Percentiles rank a stretch among this genome's conserved stretches.
These are phyloP conservation scores for Cladosporium sp. DNA, from an alignment of 2,329 filamentous ascomycete genomes.

Conservation along the genomic window DNA sequence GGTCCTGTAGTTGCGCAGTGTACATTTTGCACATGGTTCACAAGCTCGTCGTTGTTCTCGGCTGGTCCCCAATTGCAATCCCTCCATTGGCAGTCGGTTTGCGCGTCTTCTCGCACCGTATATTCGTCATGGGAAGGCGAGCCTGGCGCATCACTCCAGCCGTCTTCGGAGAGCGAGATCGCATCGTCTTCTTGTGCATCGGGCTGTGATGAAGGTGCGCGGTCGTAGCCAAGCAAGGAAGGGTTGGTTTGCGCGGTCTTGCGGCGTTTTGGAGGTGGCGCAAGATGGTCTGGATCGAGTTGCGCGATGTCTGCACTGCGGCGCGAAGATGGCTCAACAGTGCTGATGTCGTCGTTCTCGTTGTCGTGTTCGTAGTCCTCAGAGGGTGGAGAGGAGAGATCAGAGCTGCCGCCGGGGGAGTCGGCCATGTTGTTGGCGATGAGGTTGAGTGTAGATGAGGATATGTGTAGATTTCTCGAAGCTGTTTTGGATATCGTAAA, in stretches of 20 bases:
- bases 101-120: constrained; percentile 36
- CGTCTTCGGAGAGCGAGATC: constrained; percentile 70
- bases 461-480: no score
- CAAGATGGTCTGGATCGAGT: constrained; percentile 24
- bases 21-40: constrained; percentile 65
- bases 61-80: constrained; percentile 46
- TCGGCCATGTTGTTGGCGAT: constrained; percentile 34
- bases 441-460: no score
- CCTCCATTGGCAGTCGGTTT: constrained; percentile 47
- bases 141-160: constrained; percentile 68
- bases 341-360: constrained; percentile 42
- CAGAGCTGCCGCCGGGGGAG: constrained; percentile 53
- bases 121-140: constrained; percentile 43
- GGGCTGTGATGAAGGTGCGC: constrained; percentile 33
- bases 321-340: constrained; percentile 42
- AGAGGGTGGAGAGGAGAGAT: constrained; percentile 59
- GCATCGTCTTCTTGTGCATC: constrained; percentile 50
- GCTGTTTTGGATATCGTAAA: background rate
- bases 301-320: constrained; percentile 40
- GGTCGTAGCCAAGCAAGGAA: constrained; percentile 21
- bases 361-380: constrained; percentile 51
- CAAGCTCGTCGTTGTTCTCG: constrained; percentile 48
- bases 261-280: constrained; percentile 35
- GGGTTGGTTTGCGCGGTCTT: constrained; percentile 28
- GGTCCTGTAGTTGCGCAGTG: constrained; percentile 69